Conservation (phyloP, 2,329 filamentous ascomycete species). For the Calcarisporium arbuscula region DNA sequence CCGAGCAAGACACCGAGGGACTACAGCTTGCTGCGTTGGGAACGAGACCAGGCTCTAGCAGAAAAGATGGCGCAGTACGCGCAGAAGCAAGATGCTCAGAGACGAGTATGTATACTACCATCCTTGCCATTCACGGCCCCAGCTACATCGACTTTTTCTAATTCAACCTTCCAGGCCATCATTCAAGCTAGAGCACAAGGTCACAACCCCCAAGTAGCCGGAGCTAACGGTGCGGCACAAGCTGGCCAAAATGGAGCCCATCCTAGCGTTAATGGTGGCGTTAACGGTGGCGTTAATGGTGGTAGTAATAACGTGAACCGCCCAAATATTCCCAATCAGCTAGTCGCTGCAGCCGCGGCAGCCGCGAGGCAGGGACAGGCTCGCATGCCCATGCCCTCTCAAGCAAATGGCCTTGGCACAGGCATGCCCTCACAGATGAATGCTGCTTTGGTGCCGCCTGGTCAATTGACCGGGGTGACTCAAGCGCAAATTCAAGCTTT, state of each 20-base stretch:
- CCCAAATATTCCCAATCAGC: constrained; percentile 37
- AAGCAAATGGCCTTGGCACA: constrained; percentile 40
- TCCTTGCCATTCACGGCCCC: too few species aligned
- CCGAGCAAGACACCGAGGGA: constrained; percentile 75
- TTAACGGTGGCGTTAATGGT: constrained; percentile 18
- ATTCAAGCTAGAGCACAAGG: constrained; percentile 41
- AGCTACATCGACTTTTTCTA: constrained; percentile 21
- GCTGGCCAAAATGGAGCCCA: constrained; percentile 21
- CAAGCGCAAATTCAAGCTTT: constrained; percentile 48
- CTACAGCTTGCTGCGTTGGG: constrained; percentile 83
- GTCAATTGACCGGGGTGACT: constrained; percentile 58
- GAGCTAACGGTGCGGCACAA: constrained; percentile 30
- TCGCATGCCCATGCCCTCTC: constrained; percentile 48
- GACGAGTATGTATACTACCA: constrained; percentile 44
- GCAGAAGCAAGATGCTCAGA: constrained; percentile 53
- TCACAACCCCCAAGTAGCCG: constrained; percentile 39
- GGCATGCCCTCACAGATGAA: constrained; percentile 42
- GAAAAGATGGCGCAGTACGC: constrained; percentile 52
- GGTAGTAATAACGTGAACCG: constrained; percentile 18
- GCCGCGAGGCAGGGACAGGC: constrained; percentile 38
- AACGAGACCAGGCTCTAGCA: constrained; percentile 66
- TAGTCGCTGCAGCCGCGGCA: constrained; percentile 32
- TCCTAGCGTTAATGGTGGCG: constrained; percentile 20
- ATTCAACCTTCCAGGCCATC: constrained; percentile 27
- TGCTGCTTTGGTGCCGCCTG: constrained; percentile 44